Conservation (phyloP, 352 stramenopile species). For the Pythium graminicola region DNA sequence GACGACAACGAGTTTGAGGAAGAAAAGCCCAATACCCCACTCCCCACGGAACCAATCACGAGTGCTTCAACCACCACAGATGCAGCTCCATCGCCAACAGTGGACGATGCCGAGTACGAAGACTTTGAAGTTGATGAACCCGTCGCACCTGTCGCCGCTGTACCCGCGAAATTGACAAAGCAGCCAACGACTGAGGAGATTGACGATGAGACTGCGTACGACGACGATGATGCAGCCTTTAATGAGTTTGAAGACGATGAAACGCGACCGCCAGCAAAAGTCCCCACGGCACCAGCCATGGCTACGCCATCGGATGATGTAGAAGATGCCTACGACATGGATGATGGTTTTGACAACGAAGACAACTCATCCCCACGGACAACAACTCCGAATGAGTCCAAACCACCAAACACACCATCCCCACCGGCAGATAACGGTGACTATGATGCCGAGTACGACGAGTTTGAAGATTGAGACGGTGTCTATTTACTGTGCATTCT, state of each 20-base stretch:
- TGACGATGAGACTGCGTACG: conserved; percentile 2
- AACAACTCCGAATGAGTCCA: background rate
- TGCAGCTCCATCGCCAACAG: background rate
- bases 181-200: conserved; percentile 9
- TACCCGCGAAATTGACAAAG: background rate
- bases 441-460: conserved; percentile 53
- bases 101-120: conserved; percentile 12
- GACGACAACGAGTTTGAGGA: conserved; percentile 18
- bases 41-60: background rate
- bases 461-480: conserved; percentile 40
- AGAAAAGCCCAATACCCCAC: background rate
- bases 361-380: conserved; percentile 14
- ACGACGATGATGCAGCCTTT: conserved; percentile 33
- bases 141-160: background rate
- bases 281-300: background rate
- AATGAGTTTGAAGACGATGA: conserved; percentile 40
- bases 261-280: background rate
- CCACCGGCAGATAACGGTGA: conserved; percentile 23
- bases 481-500: conserved; percentile 20
- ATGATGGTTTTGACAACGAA: conserved; percentile 39
- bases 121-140: conserved; percentile 16
- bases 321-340: conserved; percentile 33
- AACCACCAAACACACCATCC: background rate
- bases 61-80: background rate
- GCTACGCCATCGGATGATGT: conserved; percentile 16